Base-by-base conservation (phyloP, 371 early-diverging fungal genomes). In the Mortierella sp. region DNA sequence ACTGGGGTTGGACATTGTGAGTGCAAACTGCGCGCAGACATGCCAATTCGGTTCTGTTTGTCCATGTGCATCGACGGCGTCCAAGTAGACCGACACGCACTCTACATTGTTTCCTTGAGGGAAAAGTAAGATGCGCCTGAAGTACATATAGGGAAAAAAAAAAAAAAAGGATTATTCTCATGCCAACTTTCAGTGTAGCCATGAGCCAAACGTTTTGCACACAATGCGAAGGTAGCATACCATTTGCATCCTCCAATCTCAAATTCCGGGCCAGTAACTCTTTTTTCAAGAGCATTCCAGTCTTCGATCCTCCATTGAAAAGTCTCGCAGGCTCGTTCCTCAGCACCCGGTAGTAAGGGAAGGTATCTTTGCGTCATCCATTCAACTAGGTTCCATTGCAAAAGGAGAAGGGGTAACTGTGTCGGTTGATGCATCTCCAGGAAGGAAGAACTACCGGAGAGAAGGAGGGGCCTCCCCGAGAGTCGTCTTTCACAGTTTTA, bases 61-160 rank as follows among this genome's bases (percentile, higher is more conserved):
- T 43, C 71, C 81, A 52, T 84, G 80, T 30, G 83, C 89, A 63
- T 95, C 91, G 48, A 92, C 87, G 66, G 89, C 89, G 69, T 96
- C 96, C 42, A 97, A 70, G 80, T 95, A 98, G 31, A 91, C 82
- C 3, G 97, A 93, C 14, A 93, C 72, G 0, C 72, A 79, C 30
- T 94, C 93, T 27, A 83, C 84, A 39, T 88, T 85, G 82, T 98
- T 98, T 38, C 98, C 98, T 56, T 82, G 86, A 24, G 98, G 97
- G 80, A 96, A 98, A 18, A 97, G 80, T 9, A 98, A 81, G 27
- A 97, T 84, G 56, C 92, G 85, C 96, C 95, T 92, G 62, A 13
- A 7, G 28, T 18, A 31, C 38, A 7, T 34, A 53, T 58, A 19
- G 31, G 52, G 30, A 41, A 46, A 43, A 23, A 23, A 30, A 19